Evolutionary conservation across 257 asterid species (phyloP), one percentile per base, ranked within the genome.

Genomic region (Solanum clarkiae): DNA sequence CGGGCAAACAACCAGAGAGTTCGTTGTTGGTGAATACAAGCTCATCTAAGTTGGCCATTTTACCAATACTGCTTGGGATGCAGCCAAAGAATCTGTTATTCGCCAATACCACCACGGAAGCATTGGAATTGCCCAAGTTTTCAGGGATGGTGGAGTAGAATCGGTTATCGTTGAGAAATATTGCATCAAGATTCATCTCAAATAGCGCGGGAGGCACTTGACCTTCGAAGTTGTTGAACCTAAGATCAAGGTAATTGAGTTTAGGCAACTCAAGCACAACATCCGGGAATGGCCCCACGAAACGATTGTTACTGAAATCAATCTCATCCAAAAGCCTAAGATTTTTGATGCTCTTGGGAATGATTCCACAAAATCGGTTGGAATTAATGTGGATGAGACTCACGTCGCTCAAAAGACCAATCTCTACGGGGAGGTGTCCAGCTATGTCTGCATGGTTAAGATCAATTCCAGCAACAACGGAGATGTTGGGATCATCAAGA

Each of bases 191-290:
- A 2, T 84, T 69, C 87, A 88, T 92, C n/a, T 90, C 86, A 74
- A 93, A 93, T 4, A 93, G 56, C 45, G 62, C 86, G 1, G 89
- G 59, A 2, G 99, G 98, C 84, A 96, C 32, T 42, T 59, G 85
- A 15, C 99, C 99, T 71, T 96, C 99, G 29, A 96, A 96, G 62
- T 96, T 94, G 16, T 96, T 96, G 92, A 86, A 96, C 89, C 99
- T 82, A 16, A 96, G 86, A 84, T 96, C 99, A 8, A 96, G 91
- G 65, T 56, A 96, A 74, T 92, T 92, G 82, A 96, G 94, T 3
- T 86, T 82, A 0, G 95, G 95, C 26, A 94, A 83, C 12, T 74
- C 90, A 1, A 95, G 80, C 44, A 96, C 93, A 17, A 88, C 94
- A 32, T 89, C 77, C 0, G 99, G 99, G 80, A 96, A 96, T 5